Base-by-base conservation (phyloP, 495 filamentous ascomycete species). In the Hyphodiscus hymeniophilus region DNA sequence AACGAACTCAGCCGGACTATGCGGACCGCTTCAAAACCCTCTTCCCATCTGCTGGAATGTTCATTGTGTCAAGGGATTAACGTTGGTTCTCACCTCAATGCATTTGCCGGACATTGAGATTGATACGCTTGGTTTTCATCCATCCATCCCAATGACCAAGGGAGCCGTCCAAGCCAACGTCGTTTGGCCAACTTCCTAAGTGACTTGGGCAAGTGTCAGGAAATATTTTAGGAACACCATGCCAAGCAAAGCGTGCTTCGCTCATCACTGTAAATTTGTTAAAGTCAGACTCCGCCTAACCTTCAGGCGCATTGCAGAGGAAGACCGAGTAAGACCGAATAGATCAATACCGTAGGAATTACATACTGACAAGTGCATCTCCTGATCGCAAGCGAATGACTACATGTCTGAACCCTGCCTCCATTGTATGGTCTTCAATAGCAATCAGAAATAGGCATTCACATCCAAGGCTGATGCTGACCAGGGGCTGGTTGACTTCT, bases 31-130 rank as follows among this genome's bases (percentile, higher is more conserved):
- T n/a, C n/a, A n/a, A n/a, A n/a, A n/a, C n/a, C n/a, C n/a, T n/a
- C n/a, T n/a, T n/a, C n/a, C n/a, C n/a, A n/a, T n/a, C n/a, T n/a
- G n/a, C n/a, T n/a, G n/a, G n/a, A n/a, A n/a, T n/a, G n/a, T n/a
- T n/a, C n/a, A n/a, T n/a, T n/a, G n/a, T n/a, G n/a, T n/a, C n/a
- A n/a, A n/a, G n/a, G n/a, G n/a, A n/a, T n/a, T n/a, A n/a, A n/a
- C n/a, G n/a, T n/a, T n/a, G n/a, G n/a, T n/a, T n/a, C n/a, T n/a
- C n/a, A n/a, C n/a, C n/a, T n/a, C n/a, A n/a, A n/a, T n/a, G 80
- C 83, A 95, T 94, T 65, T 96, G 92, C 54, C 90, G 75, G 11
- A 96, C 82, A 62, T 95, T 96, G 45, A 96, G 54, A 65, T 95
- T 95, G 45, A 96, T 76, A 56, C 91, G 71, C 66, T 94, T 95